Evolutionary conservation across 2,329 filamentous ascomycete genomes (phyloP), one percentile per base, ranked within the genome.

Genomic region (Ophiostoma novo-ulmi): DNA sequence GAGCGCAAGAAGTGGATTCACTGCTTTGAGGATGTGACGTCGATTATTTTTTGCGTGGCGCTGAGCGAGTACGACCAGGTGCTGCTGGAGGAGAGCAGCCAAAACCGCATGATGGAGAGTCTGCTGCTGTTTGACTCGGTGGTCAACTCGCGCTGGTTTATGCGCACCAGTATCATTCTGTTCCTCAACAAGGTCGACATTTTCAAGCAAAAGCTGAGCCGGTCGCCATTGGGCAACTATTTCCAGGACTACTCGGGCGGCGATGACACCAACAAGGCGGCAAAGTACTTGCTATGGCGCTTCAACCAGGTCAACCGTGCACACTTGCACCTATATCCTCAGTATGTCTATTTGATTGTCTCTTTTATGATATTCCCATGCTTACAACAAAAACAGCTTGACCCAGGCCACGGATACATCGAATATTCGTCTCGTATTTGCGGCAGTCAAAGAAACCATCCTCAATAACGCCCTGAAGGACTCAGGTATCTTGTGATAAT

Each of bases 71-170:
- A 99, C 79, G 95, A 99, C 78, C 95, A 99, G 81, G 94, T 97
- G 5, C 84, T 99, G 70, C 84, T 99, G 58, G 95, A 99, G 81
- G 95, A 98, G 81, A 97, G 92, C 81, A 97, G 94, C 78, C 95
- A 97, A 93, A 99, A 99, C 80, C 95, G 95, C 73, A 99, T 99
- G 95, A 97, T 98, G 93, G 95, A 99, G 80, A 97, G 93, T 78
- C 81, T 99, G 69, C 88, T 98, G 20, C 86, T 99, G 5, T 99
- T 99, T 79, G 95, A 99, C 81, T 98, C 94, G 1, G 95, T 99
- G 5, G 95, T 99, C 75, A 99, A 99, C 81, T 98, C 95, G 41
- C 87, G 95, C 76, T 99, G 95, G 95, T 99, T 99, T 81, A 97
- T 98, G 91, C 87, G 95, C 76, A 99, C 95, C 14, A 97, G 94